These are phyloP conservation scores for Carallia pectinifolia DNA, from an alignment of 345 rosid species.

Conservation along the genomic window DNA sequence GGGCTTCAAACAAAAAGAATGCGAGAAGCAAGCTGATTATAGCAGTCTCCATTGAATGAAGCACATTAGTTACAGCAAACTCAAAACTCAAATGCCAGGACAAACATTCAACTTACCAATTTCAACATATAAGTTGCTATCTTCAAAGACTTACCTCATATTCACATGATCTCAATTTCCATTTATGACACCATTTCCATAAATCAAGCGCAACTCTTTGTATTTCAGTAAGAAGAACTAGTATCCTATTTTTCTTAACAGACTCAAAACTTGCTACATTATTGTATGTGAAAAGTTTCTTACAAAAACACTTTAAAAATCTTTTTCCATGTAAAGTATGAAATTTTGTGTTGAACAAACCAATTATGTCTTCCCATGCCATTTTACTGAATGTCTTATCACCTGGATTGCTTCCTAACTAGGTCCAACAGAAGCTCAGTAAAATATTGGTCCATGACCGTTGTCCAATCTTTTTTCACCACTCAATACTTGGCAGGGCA, in stretches of 20 bases:
- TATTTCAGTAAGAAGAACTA: conserved; percentile 28
- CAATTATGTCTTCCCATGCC: conserved; percentile 49
- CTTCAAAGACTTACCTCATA: conserved; percentile 19
- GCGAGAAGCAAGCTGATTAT: not conserved
- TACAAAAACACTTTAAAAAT: conserved; percentile 31
- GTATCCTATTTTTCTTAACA: conserved; percentile 3
- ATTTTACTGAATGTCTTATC: conserved; percentile 32
- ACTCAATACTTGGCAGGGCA: conserved; percentile 26
- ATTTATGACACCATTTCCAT: conserved; percentile 27
- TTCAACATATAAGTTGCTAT: conserved; percentile 12
- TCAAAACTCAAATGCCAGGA: not conserved
- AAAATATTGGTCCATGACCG: conserved; percentile 40
- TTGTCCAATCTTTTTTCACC: conserved; percentile 35
- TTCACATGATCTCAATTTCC: conserved; percentile 17
- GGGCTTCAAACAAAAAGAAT: not conserved
- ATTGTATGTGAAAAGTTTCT: conserved; percentile 39
- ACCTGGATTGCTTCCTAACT: conserved; percentile 31
- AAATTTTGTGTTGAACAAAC: conserved; percentile 41
- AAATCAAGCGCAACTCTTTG: conserved; percentile 42
- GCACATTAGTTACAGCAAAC: not conserved
- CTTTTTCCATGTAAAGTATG: conserved; percentile 27
- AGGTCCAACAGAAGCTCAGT: conserved; percentile 47
- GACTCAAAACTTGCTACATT: conserved; percentile 15
- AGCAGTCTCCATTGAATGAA: not conserved
- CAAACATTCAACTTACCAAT: conserved; percentile 22